These are phyloP conservation scores for Hygrophoropsis aurantiaca DNA, from an alignment of 768 basidiomycete genomes.

Conservation along the genomic window DNA sequence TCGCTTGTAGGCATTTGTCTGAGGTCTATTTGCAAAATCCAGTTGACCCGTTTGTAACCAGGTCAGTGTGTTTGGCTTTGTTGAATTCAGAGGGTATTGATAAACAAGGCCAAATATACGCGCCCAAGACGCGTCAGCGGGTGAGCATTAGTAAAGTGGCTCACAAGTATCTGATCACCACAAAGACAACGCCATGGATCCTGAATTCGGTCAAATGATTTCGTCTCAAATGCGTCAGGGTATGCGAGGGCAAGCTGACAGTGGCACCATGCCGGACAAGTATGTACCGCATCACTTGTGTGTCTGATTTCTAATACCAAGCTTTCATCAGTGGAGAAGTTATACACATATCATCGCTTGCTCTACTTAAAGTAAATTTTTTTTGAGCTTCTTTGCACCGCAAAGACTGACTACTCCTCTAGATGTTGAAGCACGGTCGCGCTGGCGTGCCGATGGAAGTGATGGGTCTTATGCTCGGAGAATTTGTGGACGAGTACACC, in stretches of 20 bases:
- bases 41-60: too few species aligned
- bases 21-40: conserved; percentile 11
- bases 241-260: conserved; percentile 41
- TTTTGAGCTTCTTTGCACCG: too few species aligned
- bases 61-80: conserved; percentile 30
- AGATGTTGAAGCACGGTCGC: conserved; percentile 99
- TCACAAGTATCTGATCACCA: conserved; percentile 2
- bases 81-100: conserved; percentile 28
- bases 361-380: conserved; percentile 93
- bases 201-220: conserved; percentile 47
- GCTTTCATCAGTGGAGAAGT: conserved; percentile 72
- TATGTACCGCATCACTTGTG: conserved; percentile 30
- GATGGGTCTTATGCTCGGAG: conserved; percentile 97
- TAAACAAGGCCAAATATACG: conserved; percentile 17
- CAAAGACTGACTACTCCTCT: too few species aligned
- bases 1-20: conserved; percentile 74
- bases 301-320: conserved; percentile 4
- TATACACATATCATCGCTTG: conserved; percentile 95
- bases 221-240: conserved; percentile 49
- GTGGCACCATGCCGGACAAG: conserved; percentile 74
- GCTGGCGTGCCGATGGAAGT: conserved; percentile 99
- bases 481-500: conserved; percentile 97
- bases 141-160: neutral
- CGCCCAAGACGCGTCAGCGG: conserved; percentile 41
- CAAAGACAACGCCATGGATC: conserved; percentile 44